A percentile compares a stretch with the other conserved stretches of the same genome.
phyloP scores from a whole-genome alignment of 768 basidiomycete species.

The Boletus vermiculosoides region DNA sequence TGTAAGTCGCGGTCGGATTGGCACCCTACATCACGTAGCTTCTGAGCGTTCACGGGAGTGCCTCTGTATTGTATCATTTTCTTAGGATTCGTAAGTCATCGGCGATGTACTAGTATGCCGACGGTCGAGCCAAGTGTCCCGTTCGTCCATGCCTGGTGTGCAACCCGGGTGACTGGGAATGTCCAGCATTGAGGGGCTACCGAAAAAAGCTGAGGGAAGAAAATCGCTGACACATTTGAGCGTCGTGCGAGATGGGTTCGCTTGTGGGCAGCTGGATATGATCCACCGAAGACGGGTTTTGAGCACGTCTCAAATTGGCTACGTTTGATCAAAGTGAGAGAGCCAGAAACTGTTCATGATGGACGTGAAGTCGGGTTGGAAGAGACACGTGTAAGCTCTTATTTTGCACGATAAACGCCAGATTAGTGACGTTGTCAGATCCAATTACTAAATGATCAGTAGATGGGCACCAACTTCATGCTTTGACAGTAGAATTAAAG shows the following conservation, averaged over 20 bases:
- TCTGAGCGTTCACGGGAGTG: too few species aligned
- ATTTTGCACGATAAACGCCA: too few species aligned
- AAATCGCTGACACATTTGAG: slow-evolving; percentile 79
- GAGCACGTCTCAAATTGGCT: slow-evolving; percentile 64
- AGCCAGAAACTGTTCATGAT: too few species aligned
- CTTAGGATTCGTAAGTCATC: neutral
- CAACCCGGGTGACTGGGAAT: neutral
- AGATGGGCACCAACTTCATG: too few species aligned
- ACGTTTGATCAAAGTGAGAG: slow-evolving; percentile 7
- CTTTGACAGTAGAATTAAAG: too few species aligned
- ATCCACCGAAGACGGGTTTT: slow-evolving; percentile 83
- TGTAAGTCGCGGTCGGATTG: neutral
- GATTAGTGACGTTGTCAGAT: too few species aligned
- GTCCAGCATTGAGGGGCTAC: neutral
- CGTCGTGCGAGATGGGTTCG: slow-evolving; percentile 82
- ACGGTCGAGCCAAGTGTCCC: neutral
- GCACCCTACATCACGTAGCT: neutral
- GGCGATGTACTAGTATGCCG: too few species aligned
- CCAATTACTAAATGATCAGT: too few species aligned
- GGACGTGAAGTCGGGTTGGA: too few species aligned
- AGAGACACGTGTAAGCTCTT: too few species aligned
- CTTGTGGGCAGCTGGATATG: slow-evolving; percentile 66
- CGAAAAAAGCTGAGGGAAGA: slow-evolving; percentile 45
- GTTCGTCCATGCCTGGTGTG: neutral
- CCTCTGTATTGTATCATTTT: neutral